A percentile compares a stretch with the other conserved stretches of the same genome.
Conservation (phyloP, 371 early-diverging fungal species). For the Blakeslea trispora region DNA sequence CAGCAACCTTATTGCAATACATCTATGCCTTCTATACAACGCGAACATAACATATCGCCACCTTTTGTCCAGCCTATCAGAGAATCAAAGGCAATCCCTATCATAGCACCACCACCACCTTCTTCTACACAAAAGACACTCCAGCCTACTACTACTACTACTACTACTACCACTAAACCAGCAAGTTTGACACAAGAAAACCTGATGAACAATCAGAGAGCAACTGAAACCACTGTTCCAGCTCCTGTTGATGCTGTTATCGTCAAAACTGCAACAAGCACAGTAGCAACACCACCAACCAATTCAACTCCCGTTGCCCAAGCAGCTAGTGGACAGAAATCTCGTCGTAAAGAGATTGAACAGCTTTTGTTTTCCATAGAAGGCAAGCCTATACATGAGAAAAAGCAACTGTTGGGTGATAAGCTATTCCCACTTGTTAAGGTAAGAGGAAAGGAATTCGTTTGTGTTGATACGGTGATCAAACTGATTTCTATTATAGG, state of each 20-base stretch:
- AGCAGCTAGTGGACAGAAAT: background rate
- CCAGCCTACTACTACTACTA: slow-evolving; percentile 8
- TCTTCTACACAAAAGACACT: slow-evolving; percentile 13
- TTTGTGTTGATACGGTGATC: no score
- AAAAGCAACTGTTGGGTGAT: slow-evolving; percentile 45
- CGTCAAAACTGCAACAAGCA: background rate
- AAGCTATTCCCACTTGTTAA: slow-evolving; percentile 47
- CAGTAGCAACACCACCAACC: background rate
- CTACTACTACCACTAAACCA: background rate
- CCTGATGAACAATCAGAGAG: slow-evolving; percentile 19
- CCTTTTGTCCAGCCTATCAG: slow-evolving; percentile 14
- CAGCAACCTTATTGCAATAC: slow-evolving; percentile 5
- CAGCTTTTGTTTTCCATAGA: slow-evolving; percentile 24
- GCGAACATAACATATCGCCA: slow-evolving; percentile 3
- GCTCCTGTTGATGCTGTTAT: slow-evolving; percentile 11
- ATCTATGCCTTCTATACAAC: background rate
- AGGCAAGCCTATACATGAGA: slow-evolving; percentile 34
- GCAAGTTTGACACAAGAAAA: slow-evolving; percentile 13
- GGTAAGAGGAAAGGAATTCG: no score
- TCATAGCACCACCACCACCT: slow-evolving; percentile 28
- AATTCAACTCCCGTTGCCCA: no score
- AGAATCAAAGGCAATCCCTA: slow-evolving; percentile 44
- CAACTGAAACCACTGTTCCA: slow-evolving; percentile 13
- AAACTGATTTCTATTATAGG: no score
- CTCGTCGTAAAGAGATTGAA: slow-evolving; percentile 8